These are phyloP conservation scores for Fagopyrum homotropicum DNA, from an alignment of 148 eudicot species.

Conservation along the genomic window DNA sequence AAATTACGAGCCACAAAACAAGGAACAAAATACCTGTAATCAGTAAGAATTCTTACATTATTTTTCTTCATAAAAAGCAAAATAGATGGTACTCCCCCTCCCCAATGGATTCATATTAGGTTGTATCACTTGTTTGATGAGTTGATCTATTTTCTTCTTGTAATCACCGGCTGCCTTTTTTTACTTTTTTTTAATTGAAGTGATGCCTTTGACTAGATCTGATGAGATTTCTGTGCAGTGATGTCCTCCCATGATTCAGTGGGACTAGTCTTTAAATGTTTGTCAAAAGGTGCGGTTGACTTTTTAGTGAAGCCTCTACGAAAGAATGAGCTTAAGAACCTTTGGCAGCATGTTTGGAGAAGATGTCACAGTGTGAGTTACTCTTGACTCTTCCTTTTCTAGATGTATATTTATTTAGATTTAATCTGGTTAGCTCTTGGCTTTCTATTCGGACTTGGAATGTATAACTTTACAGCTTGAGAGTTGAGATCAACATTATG, in stretches of 20 bases:
- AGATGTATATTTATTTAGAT: background rate
- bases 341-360: conserved; percentile 72
- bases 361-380: conserved; percentile 60
- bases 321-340: conserved; percentile 61
- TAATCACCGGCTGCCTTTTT: background rate
- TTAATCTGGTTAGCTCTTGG: background rate
- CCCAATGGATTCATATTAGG: too few relatives aligned
- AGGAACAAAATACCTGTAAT: conserved; percentile 43
- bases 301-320: conserved; percentile 57
- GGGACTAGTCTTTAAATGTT: conserved; percentile 61
- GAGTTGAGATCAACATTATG: background rate
- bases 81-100: too few relatives aligned
- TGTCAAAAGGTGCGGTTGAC: conserved; percentile 63
- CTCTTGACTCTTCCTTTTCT: background rate
- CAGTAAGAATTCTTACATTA: conserved; percentile 26
- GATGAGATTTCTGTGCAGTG: conserved; percentile 41
- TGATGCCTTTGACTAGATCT: conserved; percentile 12
- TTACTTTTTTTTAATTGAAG: background rate
- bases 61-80: background rate
- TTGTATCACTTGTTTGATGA: background rate
- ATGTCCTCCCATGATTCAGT: conserved; percentile 72
- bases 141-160: background rate
- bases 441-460: background rate
- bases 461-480: conserved; percentile 6
- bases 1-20: conserved; percentile 39